A percentile compares a stretch with the other conserved stretches of the same genome.
These are phyloP conservation scores for Monosporascus sp. DNA, from an alignment of 2,329 filamentous ascomycete genomes.

Conservation along the genomic window DNA sequence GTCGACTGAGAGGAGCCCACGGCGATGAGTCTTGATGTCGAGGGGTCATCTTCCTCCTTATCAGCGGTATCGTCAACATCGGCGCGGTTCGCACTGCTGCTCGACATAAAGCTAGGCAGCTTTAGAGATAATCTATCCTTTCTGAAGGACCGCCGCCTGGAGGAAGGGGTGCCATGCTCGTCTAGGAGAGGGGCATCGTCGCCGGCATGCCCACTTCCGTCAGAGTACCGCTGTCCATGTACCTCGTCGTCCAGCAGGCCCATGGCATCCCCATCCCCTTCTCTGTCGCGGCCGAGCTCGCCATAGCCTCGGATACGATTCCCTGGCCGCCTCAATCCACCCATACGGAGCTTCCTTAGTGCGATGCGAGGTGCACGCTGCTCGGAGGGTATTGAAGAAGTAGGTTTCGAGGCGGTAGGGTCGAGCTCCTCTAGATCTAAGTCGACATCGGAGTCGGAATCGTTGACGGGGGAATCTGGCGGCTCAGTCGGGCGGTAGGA, in stretches of 20 bases:
- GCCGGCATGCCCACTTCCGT: constrained; percentile 53
- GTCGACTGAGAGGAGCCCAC: constrained; percentile 70
- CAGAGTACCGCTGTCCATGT: constrained; percentile 51
- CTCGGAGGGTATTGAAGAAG: constrained; percentile 47
- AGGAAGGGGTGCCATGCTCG: constrained; percentile 28
- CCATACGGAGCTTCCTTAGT: constrained; percentile 65
- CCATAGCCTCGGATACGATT: constrained; percentile 55
- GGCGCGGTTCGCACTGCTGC: constrained; percentile 27
- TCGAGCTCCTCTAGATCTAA: constrained; percentile 78
- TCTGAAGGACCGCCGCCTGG: constrained; percentile 32
- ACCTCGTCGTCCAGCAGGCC: constrained; percentile 62
- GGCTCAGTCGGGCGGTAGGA: constrained; percentile 51
- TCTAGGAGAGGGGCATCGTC: constrained; percentile 74
- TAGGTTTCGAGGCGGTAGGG: constrained; percentile 42
- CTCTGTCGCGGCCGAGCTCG: constrained; percentile 52
- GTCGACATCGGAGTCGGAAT: constrained; percentile 74
- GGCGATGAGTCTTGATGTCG: constrained; percentile 67
- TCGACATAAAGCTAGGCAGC: constrained; percentile 64
- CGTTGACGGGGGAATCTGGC: constrained; percentile 60
- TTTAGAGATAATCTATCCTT: constrained; percentile 47
- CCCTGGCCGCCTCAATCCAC: constrained; percentile 52
- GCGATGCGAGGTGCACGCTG: constrained; percentile 59
- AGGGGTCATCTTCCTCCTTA: constrained; percentile 55
- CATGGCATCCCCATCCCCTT: constrained; percentile 61
- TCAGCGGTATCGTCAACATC: constrained; percentile 46